Evolutionary conservation across 2,329 filamentous ascomycete species (phyloP).

Genomic region (Daldinia sp.): DNA sequence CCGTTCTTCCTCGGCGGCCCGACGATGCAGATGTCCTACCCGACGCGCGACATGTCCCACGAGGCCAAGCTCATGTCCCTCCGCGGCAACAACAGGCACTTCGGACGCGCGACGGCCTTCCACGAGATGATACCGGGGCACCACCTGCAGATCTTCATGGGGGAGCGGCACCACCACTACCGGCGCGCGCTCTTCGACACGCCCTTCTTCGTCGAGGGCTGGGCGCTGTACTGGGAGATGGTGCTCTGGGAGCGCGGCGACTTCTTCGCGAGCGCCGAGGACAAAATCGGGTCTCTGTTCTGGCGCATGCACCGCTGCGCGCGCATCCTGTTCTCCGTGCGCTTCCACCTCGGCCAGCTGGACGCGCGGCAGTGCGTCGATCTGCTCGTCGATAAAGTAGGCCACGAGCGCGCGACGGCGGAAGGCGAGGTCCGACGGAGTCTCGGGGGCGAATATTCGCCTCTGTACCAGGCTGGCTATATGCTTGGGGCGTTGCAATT

Average conservation of each 20-base stretch:
- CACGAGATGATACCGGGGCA: constrained; percentile 73
- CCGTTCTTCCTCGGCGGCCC: constrained; percentile 71
- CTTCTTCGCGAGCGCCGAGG: constrained; percentile 63
- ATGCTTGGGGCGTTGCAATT: constrained; percentile 71
- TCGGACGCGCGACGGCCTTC: constrained; percentile 69
- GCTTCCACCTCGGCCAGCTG: constrained; percentile 68
- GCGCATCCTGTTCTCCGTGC: constrained; percentile 69
- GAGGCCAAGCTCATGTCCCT: constrained; percentile 69
- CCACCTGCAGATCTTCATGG: constrained; percentile 65
- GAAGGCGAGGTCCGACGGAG: constrained; percentile 71
- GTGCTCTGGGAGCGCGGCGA: constrained; percentile 66
- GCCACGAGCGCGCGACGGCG: constrained; percentile 69
- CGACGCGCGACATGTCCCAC: constrained; percentile 64
- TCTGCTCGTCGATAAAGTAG: constrained; percentile 66
- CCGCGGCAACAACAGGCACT: constrained; percentile 69
- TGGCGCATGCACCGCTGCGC: constrained; percentile 73
- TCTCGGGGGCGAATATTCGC: constrained; percentile 67
- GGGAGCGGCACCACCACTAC: constrained; percentile 61
- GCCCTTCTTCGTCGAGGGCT: constrained; percentile 71
- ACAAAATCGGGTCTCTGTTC: constrained; percentile 69
- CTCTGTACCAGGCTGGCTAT: constrained; percentile 71
- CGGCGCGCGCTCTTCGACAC: constrained; percentile 64
- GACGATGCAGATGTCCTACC: constrained; percentile 67
- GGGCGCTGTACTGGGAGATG: constrained; percentile 73
- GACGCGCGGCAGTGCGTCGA: constrained; percentile 67